Evolutionary conservation across 768 basidiomycete species (phyloP), one percentile per base, ranked within the genome.

Genomic region (Suillus bovinus): DNA sequence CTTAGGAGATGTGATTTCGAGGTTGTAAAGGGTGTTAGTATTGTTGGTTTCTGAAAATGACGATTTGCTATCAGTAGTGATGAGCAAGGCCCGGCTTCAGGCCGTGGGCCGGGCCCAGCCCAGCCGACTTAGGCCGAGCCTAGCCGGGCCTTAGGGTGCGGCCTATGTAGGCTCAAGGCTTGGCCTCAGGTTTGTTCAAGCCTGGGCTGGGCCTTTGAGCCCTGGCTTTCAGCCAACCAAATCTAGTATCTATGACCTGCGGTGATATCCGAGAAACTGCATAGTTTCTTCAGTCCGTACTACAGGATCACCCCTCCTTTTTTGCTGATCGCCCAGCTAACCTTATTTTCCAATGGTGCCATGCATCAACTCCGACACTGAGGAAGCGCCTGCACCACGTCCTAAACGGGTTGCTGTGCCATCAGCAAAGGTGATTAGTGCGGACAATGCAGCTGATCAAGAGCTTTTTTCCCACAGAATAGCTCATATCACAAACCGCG

Each of bases 21-120:
- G n/a, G n/a, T n/a, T n/a, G n/a, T n/a, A n/a, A n/a, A n/a, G n/a
- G n/a, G n/a, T n/a, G n/a, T n/a, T n/a, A n/a, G n/a, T n/a, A n/a
- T n/a, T n/a, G n/a, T n/a, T n/a, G n/a, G n/a, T n/a, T n/a, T n/a
- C n/a, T n/a, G n/a, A n/a, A n/a, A n/a, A n/a, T n/a, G n/a, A n/a
- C n/a, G n/a, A n/a, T n/a, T n/a, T n/a, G n/a, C n/a, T n/a, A n/a
- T 33, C 31, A 9, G 31, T 56, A 34, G 56, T 58, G 56, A 44
- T 58, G 56, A 42, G 56, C 38, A 39, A 24, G 22, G 56, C 56
- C 56, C 4, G 14, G 56, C 56, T 33, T 58, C 27, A 58, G 42
- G 56, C 36, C 14, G 5, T 44, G 27, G 11, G 55, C 34, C 55
- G n/a, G 14, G 34, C 55, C 34, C 4, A 38, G n/a, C 55, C 55